Evolutionary conservation across 352 stramenopile species (phyloP).

Genomic region (Globisporangium alternatum): DNA sequence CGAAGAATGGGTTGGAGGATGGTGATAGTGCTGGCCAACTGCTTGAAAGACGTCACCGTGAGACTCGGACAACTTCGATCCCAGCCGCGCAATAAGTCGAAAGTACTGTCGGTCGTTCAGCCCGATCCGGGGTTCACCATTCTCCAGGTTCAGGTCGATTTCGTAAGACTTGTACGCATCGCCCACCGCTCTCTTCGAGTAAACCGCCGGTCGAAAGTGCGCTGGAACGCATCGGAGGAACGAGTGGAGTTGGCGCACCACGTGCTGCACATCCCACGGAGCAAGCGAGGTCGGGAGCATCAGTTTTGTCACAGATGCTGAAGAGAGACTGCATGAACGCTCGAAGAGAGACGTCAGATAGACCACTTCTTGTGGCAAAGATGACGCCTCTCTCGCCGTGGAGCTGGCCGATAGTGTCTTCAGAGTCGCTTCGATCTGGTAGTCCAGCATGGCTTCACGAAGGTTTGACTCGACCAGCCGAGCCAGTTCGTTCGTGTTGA

Average conservation of each 20-base stretch:
- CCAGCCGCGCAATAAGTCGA: constrained; percentile 17
- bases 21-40: neutral
- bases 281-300: constrained; percentile 38
- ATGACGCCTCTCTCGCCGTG: neutral
- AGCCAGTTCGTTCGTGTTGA: constrained; percentile 49
- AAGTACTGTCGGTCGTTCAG: constrained; percentile 10
- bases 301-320: constrained; percentile 61
- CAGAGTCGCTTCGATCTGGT: constrained; percentile 65
- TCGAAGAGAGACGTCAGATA: constrained; percentile 55
- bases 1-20: constrained; percentile 1
- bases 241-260: constrained; percentile 44
- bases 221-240: constrained; percentile 54
- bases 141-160: neutral
- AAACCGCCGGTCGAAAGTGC: constrained; percentile 47
- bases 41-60: neutral
- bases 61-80: neutral
- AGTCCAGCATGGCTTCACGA: constrained; percentile 77
- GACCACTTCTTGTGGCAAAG: constrained; percentile 26
- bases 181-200: constrained; percentile 33
- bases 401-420: constrained; percentile 15
- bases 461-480: constrained; percentile 66
- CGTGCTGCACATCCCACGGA: constrained; percentile 60
- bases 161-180: constrained; percentile 22
- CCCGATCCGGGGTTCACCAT: constrained; percentile 6
- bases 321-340: constrained; percentile 35